Evolutionary conservation across 2,329 filamentous ascomycete species (phyloP), one percentile per base, ranked within the genome.

Genomic region (Fusarium albidum): DNA sequence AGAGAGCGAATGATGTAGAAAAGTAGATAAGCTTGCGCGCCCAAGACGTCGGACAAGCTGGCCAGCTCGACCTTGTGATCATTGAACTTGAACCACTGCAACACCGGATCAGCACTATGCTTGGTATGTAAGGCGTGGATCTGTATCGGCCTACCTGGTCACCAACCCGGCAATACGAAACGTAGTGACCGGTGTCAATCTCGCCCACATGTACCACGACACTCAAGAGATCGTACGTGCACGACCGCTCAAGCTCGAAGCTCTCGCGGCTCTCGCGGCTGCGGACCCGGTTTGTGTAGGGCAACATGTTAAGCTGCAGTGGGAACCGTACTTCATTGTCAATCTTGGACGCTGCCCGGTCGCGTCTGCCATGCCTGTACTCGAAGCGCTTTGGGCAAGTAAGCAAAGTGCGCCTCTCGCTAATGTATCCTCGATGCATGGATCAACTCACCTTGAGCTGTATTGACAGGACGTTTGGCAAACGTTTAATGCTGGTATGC

Each of bases 161-260:
- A 5, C 88, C 90, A 53, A 94, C 89, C 39, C 91, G 81, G 54
- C 90, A 92, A 71, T 96, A 97, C n/a, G 89, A 91, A 50, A 93
- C 87, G 68, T 96, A 97, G 70, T 97, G 92, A 13, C 93, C 94
- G 2, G 91, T 92, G 66, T 97, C 92, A 51, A 97, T 89, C 72
- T 94, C 92, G 44, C 94, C 94, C 55, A 96, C 91, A 69, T 98
- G 94, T 32, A 96, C 93, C 17, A 98, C 89, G 3, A 96, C 93
- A 57, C 90, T 92, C 14, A 93, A 83, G 1, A 98, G 82, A 63
- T 96, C 92, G 71, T 97, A 98, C 6, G 89, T 85, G 68, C 90
- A 92, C 6, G 83, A 87, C 64, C 84, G 78, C 48, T 80, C 81
- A 14, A 88, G 71, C 65, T 87, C 84, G 38, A 84, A 77, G 60